Percentiles rank a stretch among this genome's conserved stretches.
These are phyloP conservation scores for Backusella macrospora DNA, from an alignment of 192 early-diverging fungal genomes.

Conservation along the genomic window DNA sequence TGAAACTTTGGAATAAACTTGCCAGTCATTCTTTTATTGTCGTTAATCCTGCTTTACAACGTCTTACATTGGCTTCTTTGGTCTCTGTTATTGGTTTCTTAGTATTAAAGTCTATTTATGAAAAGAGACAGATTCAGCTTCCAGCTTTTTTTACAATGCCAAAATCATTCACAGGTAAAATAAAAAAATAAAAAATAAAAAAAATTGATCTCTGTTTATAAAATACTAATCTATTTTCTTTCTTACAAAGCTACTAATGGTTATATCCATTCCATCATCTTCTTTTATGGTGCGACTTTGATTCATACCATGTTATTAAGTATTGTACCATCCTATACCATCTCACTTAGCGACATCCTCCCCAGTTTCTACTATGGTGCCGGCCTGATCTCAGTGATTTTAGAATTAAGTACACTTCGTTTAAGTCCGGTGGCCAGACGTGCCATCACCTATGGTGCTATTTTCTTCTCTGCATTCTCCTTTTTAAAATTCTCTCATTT, in stretches of 20 bases:
- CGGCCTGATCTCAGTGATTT: not conserved
- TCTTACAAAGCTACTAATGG: not conserved
- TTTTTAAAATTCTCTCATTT: slow-evolving; percentile 7
- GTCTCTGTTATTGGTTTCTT: not conserved
- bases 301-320: not conserved
- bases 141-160: not conserved
- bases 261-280: slow-evolving; percentile 2
- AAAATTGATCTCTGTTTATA: not conserved
- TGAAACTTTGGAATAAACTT: slow-evolving; percentile 21
- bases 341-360: not conserved
- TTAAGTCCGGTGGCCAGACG: not conserved
- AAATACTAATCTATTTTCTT: not conserved
- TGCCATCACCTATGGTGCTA: not conserved
- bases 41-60: slow-evolving; percentile 8
- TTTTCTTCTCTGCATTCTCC: not conserved
- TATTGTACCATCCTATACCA: not conserved
- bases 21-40: slow-evolving; percentile 18
- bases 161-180: not conserved
- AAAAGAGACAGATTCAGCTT: not conserved
- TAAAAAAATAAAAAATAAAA: not conserved
- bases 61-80: not conserved
- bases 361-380: slow-evolving; percentile 7
- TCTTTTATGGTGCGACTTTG: not conserved
- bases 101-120: not conserved
- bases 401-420: not conserved